phyloP scores from a whole-genome alignment of 2,329 filamentous ascomycete genomes.

The Trichoderma asperellum region DNA sequence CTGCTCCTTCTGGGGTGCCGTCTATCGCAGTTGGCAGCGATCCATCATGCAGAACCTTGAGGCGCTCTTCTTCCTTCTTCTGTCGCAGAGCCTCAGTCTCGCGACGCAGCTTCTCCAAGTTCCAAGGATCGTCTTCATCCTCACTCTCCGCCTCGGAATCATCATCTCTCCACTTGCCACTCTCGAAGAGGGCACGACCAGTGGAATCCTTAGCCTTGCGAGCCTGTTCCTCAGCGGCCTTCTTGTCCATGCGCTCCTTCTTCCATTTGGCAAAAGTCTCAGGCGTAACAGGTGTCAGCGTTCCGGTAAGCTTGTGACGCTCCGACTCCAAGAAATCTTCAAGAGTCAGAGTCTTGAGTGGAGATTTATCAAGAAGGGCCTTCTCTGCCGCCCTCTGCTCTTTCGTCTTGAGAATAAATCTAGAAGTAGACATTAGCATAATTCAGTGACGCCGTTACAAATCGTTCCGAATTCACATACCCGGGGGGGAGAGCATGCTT shows the following conservation, averaged over 20 bases:
- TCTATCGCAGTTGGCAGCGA: neutral
- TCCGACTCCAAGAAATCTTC: conserved; percentile 98
- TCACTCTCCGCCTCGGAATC: conserved; percentile 59
- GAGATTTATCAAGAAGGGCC: conserved; percentile 92
- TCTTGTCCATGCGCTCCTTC: conserved; percentile 91
- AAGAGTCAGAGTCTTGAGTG: conserved; percentile 88
- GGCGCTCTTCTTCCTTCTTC: conserved; percentile 76
- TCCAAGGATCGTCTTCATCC: conserved; percentile 67
- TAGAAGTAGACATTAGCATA: conserved; percentile 42
- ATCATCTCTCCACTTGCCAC: conserved; percentile 83
- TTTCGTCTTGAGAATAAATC: conserved; percentile 96
- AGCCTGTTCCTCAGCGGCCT: conserved; percentile 89
- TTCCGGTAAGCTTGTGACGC: conserved; percentile 91
- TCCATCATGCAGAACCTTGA: conserved; percentile 44
- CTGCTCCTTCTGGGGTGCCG: conserved; percentile 28
- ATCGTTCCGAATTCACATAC: conserved; percentile 57
- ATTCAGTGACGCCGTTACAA: too few species aligned
- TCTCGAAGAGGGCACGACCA: conserved; percentile 92
- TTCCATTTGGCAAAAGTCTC: conserved; percentile 98
- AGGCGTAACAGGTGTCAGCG: conserved; percentile 87
- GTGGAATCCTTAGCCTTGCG: conserved; percentile 93
- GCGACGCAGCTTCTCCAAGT: conserved; percentile 77
- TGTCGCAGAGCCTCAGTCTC: conserved; percentile 80
- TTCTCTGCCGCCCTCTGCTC: conserved; percentile 96
- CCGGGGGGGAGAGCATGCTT: conserved; percentile 93